phyloP scores from a whole-genome alignment of 805 yeast genomes.

The Cyberlindnera nakhonratchasimensis region DNA sequence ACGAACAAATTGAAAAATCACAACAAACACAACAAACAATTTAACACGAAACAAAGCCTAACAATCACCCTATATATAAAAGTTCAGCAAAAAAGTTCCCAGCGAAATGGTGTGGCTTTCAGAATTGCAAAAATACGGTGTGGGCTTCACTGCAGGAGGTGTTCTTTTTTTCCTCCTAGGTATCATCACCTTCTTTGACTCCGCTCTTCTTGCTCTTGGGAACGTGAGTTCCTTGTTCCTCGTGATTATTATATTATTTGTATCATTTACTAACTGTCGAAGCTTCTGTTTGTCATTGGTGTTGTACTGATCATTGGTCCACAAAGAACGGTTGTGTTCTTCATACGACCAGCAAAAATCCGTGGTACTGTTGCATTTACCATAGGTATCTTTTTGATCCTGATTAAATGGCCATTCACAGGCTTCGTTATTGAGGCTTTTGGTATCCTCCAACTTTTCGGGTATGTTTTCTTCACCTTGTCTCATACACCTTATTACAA shows the following conservation, averaged over 20 bases:
- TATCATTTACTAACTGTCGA: background rate
- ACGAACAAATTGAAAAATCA: too few species aligned
- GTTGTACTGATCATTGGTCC: constrained; percentile 83
- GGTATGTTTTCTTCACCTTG: constrained; percentile 11
- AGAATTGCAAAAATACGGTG: constrained; percentile 59
- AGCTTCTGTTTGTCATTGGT: constrained; percentile 49
- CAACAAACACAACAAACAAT: background rate
- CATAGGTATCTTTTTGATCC: constrained; percentile 71
- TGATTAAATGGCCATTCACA: constrained; percentile 70
- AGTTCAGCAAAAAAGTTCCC: too few species aligned
- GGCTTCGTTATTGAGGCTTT: constrained; percentile 84
- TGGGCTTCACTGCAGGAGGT: constrained; percentile 85
- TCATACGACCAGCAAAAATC: constrained; percentile 81
- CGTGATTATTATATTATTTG: background rate
- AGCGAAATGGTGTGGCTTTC: constrained; percentile 20
- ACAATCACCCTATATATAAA: too few species aligned
- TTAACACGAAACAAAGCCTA: background rate
- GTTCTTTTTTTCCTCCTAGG: constrained; percentile 70
- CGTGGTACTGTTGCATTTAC: constrained; percentile 82
- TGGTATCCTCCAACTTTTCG: constrained; percentile 90
- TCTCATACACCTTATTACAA: too few species aligned
- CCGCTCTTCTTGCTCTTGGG: constrained; percentile 86
- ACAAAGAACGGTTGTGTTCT: constrained; percentile 74
- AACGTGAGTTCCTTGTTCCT: constrained; percentile 58
- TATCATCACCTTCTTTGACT: constrained; percentile 78